phyloP scores from a whole-genome alignment of 78 protist genomes.

The Cavenderia fasciculata region DNA sequence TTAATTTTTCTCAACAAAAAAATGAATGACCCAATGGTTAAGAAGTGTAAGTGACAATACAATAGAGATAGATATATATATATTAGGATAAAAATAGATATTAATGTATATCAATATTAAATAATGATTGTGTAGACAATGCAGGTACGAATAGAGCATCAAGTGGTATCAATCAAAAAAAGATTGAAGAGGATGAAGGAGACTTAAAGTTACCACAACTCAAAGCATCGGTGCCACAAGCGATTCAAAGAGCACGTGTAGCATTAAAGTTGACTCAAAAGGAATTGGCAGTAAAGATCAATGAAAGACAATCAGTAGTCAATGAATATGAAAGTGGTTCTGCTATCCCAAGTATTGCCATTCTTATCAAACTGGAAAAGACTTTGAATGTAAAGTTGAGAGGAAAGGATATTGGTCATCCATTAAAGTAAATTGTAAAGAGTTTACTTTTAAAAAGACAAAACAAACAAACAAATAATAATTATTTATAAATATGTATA shows the following conservation, averaged over 20 bases:
- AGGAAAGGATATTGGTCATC: constrained; percentile 63
- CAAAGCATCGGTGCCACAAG: constrained; percentile 46
- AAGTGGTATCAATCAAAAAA: constrained; percentile 18
- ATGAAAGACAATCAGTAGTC: constrained; percentile 75
- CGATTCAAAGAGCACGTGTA: constrained; percentile 77
- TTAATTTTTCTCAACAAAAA: not conserved
- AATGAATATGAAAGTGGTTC: constrained; percentile 86
- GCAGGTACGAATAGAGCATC: constrained; percentile 50
- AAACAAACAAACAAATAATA: no score
- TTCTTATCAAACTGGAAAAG: constrained; percentile 86
- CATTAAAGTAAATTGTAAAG: no score
- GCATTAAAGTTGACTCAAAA: constrained; percentile 80
- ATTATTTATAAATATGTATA: no score
- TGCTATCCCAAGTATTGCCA: constrained; percentile 86
- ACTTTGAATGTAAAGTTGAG: constrained; percentile 84
- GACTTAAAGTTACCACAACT: constrained; percentile 24
- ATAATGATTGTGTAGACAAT: constrained; percentile 2
- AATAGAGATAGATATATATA: no score
- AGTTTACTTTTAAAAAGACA: no score
- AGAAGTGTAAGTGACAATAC: no score
- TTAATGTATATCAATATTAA: no score
- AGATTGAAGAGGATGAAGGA: constrained; percentile 54
- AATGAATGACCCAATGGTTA: not conserved
- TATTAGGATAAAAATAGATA: no score
- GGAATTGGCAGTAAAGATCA: constrained; percentile 79